A percentile compares a stretch with the other conserved stretches of the same genome.
phyloP scores from a whole-genome alignment of 768 basidiomycete species.

The Tricholoma saponaceum region DNA sequence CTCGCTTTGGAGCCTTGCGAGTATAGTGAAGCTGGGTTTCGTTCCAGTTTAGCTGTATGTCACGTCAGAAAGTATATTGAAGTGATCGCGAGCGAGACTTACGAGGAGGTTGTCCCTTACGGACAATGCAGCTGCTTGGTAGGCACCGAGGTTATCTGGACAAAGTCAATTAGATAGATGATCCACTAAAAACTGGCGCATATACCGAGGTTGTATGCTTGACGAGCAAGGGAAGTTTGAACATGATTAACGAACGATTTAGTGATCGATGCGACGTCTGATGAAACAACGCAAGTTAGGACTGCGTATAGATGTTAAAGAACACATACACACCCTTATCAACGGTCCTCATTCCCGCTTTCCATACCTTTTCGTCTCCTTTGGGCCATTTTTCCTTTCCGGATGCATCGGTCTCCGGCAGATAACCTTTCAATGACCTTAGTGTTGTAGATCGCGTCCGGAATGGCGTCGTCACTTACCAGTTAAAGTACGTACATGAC shows the following conservation, averaged over 20 bases:
- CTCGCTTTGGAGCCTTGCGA: conserved; percentile 81
- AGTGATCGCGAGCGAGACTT: conserved; percentile 15
- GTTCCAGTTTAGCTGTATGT: conserved; percentile 73
- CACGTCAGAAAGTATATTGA: conserved; percentile 4
- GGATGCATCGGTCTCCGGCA: conserved; percentile 69
- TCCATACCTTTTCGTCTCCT: conserved; percentile 77
- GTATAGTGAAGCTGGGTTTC: conserved; percentile 73
- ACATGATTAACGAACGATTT: conserved; percentile 79
- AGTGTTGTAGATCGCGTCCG: neutral
- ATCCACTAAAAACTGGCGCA: conserved; percentile 1
- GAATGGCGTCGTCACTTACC: conserved; percentile 30
- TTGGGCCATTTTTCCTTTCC: conserved; percentile 86
- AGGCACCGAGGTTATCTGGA: conserved; percentile 75
- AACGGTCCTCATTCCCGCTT: conserved; percentile 50
- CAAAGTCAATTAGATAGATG: neutral
- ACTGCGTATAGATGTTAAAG: neutral
- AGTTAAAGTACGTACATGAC: conserved; percentile 68
- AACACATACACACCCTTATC: conserved; percentile 44
- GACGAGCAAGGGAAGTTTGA: conserved; percentile 86
- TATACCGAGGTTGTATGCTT: conserved; percentile 80
- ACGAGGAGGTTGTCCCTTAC: conserved; percentile 87
- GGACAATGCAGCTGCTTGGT: conserved; percentile 87
- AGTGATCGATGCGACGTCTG: conserved; percentile 62
- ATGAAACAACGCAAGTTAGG: neutral
- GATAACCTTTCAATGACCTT: conserved; percentile 70